Evolutionary conservation across 208 protist species (phyloP), one percentile per base, ranked within the genome.

Genomic region (Leishmania amazonensis): DNA sequence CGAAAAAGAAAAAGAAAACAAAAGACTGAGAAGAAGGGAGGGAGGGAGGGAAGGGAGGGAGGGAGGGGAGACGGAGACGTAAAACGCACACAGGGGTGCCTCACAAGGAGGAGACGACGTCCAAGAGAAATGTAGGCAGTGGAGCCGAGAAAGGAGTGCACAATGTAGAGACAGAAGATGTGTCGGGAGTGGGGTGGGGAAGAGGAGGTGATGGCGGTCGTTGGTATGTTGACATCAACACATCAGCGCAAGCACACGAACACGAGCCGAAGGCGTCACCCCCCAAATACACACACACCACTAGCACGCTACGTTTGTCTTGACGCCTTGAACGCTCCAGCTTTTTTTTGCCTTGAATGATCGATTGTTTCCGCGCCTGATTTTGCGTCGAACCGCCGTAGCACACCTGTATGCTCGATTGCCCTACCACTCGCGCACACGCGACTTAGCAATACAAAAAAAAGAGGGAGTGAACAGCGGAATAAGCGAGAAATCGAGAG

Each of bases 391-490:
- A 67, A 21, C 28, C 62, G 11, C 62, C 31, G 62, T 19, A 15
- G 62, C 31, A 21, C 68, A 53, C 24, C 19, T 4, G 62, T 38
- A 31, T 19, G 62, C 31, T 67, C 31, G 2, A 40, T 13, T 13
- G 62, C 38, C 65, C 65, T 71, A 71, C 15, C 40, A 42, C 65
- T 21, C 38, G 65, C 65, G 40, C 65, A 71, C 40, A 3, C 38
- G 9, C 65, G 40, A 40, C 35, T 42, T 64, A 62, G 19, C 7
- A 67, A 1, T 4, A 35, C 31, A 40, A 57, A 54, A 64, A 62
- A 75, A 38, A 53, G 40, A 54, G 51, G 81, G 51, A 87, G 81
- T 75, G 45, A 62, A 81, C 47, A 90, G 31, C 35, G 17, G 38
- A 9, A 8, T 17, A 21, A 31, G 47, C 47, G 6, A 8, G 53